These are phyloP conservation scores for Marasmius tenuissimus DNA, from an alignment of 1,284 basidiomycete species.

Conservation along the genomic window DNA sequence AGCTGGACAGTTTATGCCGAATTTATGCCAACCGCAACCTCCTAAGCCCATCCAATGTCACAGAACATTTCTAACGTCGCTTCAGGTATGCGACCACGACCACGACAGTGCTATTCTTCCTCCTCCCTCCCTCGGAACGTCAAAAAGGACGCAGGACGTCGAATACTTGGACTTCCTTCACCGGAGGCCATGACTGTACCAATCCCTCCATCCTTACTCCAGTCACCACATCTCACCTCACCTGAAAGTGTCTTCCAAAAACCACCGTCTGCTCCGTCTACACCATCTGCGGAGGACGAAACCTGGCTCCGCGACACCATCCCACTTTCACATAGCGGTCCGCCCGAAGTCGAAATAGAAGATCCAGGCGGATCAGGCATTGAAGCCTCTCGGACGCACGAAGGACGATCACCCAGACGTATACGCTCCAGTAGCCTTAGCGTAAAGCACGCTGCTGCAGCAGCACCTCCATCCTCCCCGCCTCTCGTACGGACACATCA, in stretches of 20 bases:
- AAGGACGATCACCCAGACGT: not conserved
- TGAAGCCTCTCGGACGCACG: not conserved
- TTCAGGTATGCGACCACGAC: not conserved
- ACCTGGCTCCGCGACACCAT: constrained; percentile 63
- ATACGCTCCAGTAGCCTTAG: not conserved
- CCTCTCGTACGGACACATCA: constrained; percentile 5
- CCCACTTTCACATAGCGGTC: constrained; percentile 30
- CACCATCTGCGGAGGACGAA: constrained; percentile 50
- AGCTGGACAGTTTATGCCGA: too few relatives aligned
- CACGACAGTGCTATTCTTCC: not conserved
- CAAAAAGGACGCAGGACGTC: not conserved
- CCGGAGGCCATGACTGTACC: constrained; percentile 36
- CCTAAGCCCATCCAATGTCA: not conserved
- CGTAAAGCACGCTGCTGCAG: not conserved
- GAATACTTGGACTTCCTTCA: constrained; percentile 12
- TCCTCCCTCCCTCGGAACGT: not conserved
- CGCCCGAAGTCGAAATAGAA: not conserved
- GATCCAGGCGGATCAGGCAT: not conserved
- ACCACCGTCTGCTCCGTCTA: constrained; percentile 27
- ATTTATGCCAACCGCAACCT: too few relatives aligned
- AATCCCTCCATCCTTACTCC: constrained; percentile 55
- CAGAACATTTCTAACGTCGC: not conserved
- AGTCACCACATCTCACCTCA: constrained; percentile 52
- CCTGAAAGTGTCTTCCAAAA: constrained; percentile 48
- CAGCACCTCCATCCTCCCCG: not conserved